Percentiles rank a stretch among this genome's conserved stretches.
phyloP scores from a whole-genome alignment of 371 early-diverging fungal genomes.

The Mortierella sp. region DNA sequence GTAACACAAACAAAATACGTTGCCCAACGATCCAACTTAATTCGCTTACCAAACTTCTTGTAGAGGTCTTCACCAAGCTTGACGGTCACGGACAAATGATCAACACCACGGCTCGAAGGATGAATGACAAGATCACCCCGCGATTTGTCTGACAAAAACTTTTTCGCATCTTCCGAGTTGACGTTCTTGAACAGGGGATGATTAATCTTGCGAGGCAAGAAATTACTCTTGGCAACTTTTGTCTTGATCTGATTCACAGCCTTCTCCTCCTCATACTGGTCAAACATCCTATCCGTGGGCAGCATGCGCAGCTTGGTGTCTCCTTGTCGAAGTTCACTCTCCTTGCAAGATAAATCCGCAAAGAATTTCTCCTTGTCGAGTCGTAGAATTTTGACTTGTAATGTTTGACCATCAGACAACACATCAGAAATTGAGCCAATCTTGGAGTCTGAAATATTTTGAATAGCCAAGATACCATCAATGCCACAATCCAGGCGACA shows the following conservation, averaged over 20 bases:
- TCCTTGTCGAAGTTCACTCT: constrained; percentile 65
- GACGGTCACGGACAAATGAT: constrained; percentile 94
- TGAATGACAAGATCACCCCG: constrained; percentile 93
- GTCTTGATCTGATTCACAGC: constrained; percentile 69
- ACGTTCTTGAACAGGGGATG: constrained; percentile 91
- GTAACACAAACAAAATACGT: neutral
- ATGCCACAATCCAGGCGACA: constrained; percentile 85
- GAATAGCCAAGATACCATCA: constrained; percentile 84
- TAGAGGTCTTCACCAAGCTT: constrained; percentile 87
- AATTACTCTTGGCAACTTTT: constrained; percentile 59
- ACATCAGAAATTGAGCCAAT: constrained; percentile 71
- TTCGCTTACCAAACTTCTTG: constrained; percentile 84
- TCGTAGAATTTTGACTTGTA: constrained; percentile 81
- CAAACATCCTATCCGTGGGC: constrained; percentile 78
- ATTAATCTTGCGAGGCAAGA: constrained; percentile 70
- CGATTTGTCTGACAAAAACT: constrained; percentile 72
- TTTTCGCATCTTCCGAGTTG: constrained; percentile 80
- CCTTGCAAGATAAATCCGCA: constrained; percentile 78
- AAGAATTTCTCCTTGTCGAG: constrained; percentile 84
- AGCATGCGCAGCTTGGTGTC: constrained; percentile 63
- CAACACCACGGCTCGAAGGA: constrained; percentile 89
- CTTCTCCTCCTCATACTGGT: constrained; percentile 67
- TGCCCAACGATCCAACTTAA: neutral
- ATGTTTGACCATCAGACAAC: constrained; percentile 72
- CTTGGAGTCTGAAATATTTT: constrained; percentile 73